Evolutionary conservation across 768 basidiomycete genomes (phyloP).

Genomic region (Tephrocybe sp.): DNA sequence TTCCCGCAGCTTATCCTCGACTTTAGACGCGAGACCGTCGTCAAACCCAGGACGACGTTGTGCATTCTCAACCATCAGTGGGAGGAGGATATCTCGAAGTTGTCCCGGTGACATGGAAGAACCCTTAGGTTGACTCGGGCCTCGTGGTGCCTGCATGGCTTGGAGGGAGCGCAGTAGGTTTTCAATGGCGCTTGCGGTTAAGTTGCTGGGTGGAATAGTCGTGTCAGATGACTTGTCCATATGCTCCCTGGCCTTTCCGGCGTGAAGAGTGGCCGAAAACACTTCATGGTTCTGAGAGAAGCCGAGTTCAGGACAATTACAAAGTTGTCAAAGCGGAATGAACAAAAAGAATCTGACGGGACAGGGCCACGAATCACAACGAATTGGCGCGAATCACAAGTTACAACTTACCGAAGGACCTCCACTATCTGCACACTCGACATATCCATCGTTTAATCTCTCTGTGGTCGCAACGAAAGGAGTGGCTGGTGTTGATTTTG

Average conservation of each 20-base stretch:
- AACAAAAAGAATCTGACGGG: neutral
- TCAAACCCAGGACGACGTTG: slow-evolving; percentile 12
- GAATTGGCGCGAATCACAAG: no score
- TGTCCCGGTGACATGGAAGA: neutral
- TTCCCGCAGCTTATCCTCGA: slow-evolving; percentile 15
- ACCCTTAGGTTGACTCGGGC: neutral
- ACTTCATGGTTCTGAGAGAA: neutral
- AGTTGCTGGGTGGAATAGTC: neutral
- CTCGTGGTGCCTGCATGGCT: neutral
- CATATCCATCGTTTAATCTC: neutral
- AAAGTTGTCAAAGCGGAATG: neutral
- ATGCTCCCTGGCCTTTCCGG: neutral
- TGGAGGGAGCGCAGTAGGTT: slow-evolving; percentile 5
- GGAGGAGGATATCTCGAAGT: slow-evolving; percentile 14
- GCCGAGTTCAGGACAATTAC: neutral
- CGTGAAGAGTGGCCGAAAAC: neutral
- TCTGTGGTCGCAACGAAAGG: neutral
- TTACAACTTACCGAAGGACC: neutral
- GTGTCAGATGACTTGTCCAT: neutral
- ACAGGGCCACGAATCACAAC: no score
- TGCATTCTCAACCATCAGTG: slow-evolving; percentile 18
- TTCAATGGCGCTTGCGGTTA: neutral
- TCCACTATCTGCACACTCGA: neutral
- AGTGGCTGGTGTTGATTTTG: neutral
- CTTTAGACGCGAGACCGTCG: neutral